These are phyloP conservation scores for Lithohypha guttulata DNA, from an alignment of 2,329 filamentous ascomycete genomes.

Conservation along the genomic window DNA sequence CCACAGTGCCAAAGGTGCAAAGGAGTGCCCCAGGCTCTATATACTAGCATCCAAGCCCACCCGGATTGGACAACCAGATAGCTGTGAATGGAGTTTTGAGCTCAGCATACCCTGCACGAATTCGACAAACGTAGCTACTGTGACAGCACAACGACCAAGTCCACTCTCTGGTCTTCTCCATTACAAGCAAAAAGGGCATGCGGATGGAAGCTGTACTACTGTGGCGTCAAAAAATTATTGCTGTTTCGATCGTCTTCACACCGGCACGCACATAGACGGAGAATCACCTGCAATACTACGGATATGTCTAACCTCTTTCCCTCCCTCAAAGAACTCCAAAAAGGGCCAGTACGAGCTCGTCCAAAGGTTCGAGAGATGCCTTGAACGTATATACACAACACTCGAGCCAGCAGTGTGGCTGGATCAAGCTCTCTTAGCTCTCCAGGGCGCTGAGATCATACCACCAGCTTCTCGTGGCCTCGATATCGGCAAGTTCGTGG, in stretches of 20 bases:
- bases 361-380: neutral
- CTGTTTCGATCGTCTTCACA: too few species aligned
- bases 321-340: neutral
- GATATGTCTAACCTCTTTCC: too few species aligned
- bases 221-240: too few species aligned
- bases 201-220: too few species aligned
- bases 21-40: neutral
- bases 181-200: too few species aligned
- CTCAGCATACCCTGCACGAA: neutral
- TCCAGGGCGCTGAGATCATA: neutral
- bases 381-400: neutral
- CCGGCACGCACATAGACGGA: too few species aligned
- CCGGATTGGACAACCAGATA: neutral
- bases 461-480: neutral
- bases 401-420: neutral
- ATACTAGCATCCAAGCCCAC: neutral
- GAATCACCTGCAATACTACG: too few species aligned
- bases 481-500: conserved; percentile 1
- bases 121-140: neutral
- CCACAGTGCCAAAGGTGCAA: neutral
- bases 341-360: neutral
- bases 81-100: conserved; percentile 2
- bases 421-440: neutral
- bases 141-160: neutral
- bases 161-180: neutral